Base-by-base conservation (phyloP, 202 grass and related monocot genomes). In the Musa balbisiana region DNA sequence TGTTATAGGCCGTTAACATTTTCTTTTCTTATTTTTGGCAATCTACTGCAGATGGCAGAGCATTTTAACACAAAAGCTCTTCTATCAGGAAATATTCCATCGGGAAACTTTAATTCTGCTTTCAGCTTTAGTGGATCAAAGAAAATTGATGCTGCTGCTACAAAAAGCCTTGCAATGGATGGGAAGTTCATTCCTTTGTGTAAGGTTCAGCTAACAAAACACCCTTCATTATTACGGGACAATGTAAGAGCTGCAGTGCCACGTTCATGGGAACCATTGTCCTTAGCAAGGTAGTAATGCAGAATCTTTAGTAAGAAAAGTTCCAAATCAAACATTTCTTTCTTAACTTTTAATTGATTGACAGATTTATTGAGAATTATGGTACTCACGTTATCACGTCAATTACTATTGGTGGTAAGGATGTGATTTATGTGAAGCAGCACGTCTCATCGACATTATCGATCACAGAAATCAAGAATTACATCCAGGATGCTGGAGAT, bases 301-400 rank as follows among this genome's bases (percentile, higher is more conserved):
- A 67, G 12, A 77, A 51, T 51, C 12, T 55, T 23, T 22, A 25
- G 24, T 53, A 29, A 69, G 62, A 51, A 9, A 76, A 12, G 26
- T 43, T 43, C 33, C 4, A 43, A 43, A 8, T 43, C 33, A 43
- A 43, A 43, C 33, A 43, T 43, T 43, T 51, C 14, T 14, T 15
- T 16, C 6, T 23, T 51, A 64, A 76, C 19, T 13, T 11, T 54
- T 84, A 60, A 58, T 50, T 73, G 53, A 17, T 53, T 69, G 55
- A 71, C 83, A 92, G 85, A 75, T 92, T 92, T 83, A 92, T 88
- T 79, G 85, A 88, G 71, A 92, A 83, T 60, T 86, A 88, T 60
- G 89, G 89, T n/a, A 92, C 86, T 10, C 89, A 92, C 82, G 75
- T 92, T 52, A 76, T 92, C 71, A 84, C 62, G 2, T 88, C 86